These are phyloP conservation scores for Hanseniaspora singularis DNA, from an alignment of 805 yeast species.

Conservation along the genomic window DNA sequence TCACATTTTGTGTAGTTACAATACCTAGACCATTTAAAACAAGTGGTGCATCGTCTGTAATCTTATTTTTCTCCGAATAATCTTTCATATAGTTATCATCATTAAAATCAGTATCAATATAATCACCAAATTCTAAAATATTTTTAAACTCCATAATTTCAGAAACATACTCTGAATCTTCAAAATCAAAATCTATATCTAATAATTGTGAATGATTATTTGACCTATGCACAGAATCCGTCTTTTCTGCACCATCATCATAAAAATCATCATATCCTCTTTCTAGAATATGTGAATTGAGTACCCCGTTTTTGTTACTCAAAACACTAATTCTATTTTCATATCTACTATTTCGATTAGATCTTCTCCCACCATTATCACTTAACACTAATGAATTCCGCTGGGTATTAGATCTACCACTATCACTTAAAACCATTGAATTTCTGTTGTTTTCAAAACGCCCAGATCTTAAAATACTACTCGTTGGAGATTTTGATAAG, in stretches of 20 bases:
- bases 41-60: no score
- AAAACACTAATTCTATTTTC: conserved; percentile 5
- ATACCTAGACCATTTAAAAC: no score
- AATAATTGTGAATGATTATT: background rate
- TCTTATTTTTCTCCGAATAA: no score
- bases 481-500: conserved; percentile 29
- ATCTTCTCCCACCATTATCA: conserved; percentile 11
- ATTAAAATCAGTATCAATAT: conserved; percentile 29
- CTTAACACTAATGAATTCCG: conserved; percentile 13
- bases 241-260: no score
- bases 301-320: no score
- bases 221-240: no score
- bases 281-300: no score
- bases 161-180: conserved; percentile 29
- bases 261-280: no score
- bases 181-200: conserved; percentile 16
- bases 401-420: conserved; percentile 13
- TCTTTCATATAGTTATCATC: background rate
- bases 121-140: conserved; percentile 37
- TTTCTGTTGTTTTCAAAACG: conserved; percentile 21
- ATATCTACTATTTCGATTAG: conserved; percentile 15
- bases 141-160: conserved; percentile 37
- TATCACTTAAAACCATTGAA: conserved; percentile 12
- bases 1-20: no score
- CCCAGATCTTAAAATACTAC: conserved; percentile 30